phyloP scores from a whole-genome alignment of 768 basidiomycete genomes.

The Lentinula guzmanii region DNA sequence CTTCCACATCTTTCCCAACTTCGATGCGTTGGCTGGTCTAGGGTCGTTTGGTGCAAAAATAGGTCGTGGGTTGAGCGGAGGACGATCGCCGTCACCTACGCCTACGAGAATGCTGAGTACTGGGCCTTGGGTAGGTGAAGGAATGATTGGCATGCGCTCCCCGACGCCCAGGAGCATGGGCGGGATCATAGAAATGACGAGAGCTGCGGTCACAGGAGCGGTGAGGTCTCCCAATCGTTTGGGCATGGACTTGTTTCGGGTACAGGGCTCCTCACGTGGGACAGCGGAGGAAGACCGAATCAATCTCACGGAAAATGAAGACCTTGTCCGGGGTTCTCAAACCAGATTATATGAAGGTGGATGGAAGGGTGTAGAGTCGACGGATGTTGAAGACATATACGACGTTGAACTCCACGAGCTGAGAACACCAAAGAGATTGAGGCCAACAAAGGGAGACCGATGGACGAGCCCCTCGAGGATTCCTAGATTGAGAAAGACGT shows the following conservation, averaged over 20 bases:
- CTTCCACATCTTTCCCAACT: constrained; percentile 5
- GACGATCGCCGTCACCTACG: not conserved
- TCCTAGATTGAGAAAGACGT: not conserved
- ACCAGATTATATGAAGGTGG: not conserved
- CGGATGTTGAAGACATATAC: not conserved
- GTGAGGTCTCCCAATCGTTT: not conserved
- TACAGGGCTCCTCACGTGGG: not conserved
- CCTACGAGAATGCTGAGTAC: not conserved
- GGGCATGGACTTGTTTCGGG: not conserved
- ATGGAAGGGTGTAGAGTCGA: not conserved
- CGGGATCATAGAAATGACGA: not conserved
- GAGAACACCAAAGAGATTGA: not conserved
- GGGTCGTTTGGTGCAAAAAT: not conserved
- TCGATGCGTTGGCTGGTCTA: not conserved
- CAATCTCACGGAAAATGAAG: not conserved
- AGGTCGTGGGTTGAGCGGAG: not conserved
- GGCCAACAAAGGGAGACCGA: not conserved
- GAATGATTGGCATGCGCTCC: not conserved
- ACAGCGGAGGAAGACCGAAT: not conserved
- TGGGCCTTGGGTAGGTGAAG: not conserved
- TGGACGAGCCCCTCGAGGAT: not conserved
- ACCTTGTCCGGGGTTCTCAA: not conserved
- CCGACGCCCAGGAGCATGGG: not conserved
- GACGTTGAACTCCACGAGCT: not conserved
- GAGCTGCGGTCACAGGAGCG: not conserved